Conservation (phyloP, 257 asterid genomes). For the Solanum commersonii region DNA sequence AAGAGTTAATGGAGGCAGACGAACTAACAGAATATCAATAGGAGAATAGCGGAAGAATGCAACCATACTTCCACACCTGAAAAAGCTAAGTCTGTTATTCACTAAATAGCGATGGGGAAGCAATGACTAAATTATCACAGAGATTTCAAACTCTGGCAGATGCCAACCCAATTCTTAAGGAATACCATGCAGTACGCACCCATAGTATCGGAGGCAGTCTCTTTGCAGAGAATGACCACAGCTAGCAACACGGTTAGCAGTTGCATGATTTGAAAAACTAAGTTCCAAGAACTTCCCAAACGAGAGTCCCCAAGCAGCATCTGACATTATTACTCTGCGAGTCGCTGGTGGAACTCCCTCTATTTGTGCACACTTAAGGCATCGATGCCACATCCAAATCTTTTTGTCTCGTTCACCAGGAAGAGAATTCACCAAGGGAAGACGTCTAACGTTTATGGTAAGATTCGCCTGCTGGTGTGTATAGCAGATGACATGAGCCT, state of each 20-base stretch:
- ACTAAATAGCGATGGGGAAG: background rate
- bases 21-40: slow-evolving; percentile 63
- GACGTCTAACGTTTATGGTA: slow-evolving; percentile 56
- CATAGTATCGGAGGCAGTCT: slow-evolving; percentile 93
- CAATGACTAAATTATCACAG: background rate
- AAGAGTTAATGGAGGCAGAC: slow-evolving; percentile 74
- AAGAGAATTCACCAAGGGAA: slow-evolving; percentile 46
- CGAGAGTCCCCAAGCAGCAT: slow-evolving; percentile 98
- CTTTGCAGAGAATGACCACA: slow-evolving; percentile 97
- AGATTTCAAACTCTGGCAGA: background rate
- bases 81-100: background rate
- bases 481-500: slow-evolving; percentile 78
- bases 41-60: slow-evolving; percentile 88
- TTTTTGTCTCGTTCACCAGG: slow-evolving; percentile 84
- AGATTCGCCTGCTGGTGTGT: slow-evolving; percentile 89
- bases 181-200: slow-evolving; percentile 34
- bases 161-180: background rate
- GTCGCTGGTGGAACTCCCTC: slow-evolving; percentile 88
- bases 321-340: slow-evolving; percentile 75
- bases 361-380: slow-evolving; percentile 57
- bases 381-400: slow-evolving; percentile 99
- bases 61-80: slow-evolving; percentile 84
- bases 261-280: slow-evolving; percentile 85
- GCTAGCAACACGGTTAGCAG: slow-evolving; percentile 88
- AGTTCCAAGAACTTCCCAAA: slow-evolving; percentile 97